A percentile compares a stretch with the other conserved stretches of the same genome.
Evolutionary conservation across 2,329 filamentous ascomycete species (phyloP).

Genomic region (Ambrosiella xylebori): DNA sequence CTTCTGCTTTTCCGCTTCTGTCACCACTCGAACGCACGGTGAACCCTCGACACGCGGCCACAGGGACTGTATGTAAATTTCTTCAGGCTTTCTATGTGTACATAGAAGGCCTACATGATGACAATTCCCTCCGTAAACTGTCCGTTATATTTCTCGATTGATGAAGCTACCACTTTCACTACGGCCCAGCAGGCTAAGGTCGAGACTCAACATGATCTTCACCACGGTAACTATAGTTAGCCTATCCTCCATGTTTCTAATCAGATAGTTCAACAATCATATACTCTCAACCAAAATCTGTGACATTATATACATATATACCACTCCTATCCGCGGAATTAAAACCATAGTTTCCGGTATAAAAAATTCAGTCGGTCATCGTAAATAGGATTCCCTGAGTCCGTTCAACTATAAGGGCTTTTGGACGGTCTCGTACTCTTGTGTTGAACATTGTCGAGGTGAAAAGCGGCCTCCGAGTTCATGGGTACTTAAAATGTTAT

Average conservation of each 20-base stretch:
- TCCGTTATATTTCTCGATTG: neutral
- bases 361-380: no score
- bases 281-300: no score
- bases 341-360: neutral
- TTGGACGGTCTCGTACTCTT: neutral
- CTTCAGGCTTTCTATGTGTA: neutral
- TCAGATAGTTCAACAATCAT: no score
- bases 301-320: no score
- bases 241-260: no score
- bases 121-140: neutral
- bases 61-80: neutral
- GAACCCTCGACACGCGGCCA: neutral
- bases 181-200: neutral
- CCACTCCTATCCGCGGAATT: neutral
- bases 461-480: no score
- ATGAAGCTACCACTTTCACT: neutral
- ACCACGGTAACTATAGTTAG: no score
- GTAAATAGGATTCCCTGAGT: neutral
- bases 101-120: neutral
- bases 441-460: neutral
- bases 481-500: no score
- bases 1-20: no score
- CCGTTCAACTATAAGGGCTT: neutral
- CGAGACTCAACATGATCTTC: no score
- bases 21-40: neutral